Percentiles rank a stretch among this genome's conserved stretches.
Conservation (phyloP, 768 basidiomycete genomes). For the Boletus reticuloceps region DNA sequence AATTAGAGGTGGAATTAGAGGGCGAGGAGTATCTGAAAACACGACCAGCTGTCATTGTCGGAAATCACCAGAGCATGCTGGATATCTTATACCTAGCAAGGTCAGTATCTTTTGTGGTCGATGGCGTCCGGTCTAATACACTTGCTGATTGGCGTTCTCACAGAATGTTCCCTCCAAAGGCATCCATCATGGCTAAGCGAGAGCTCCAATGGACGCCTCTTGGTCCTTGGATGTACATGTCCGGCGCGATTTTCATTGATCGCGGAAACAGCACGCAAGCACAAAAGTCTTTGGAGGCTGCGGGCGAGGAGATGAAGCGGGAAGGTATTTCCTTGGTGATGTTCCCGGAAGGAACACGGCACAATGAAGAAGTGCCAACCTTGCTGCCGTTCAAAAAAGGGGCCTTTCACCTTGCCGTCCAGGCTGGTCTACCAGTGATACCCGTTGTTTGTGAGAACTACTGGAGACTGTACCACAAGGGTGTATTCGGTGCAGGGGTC, state of each 20-base stretch:
- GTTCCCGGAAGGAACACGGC: constrained; percentile 95
- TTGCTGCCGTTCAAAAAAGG: constrained; percentile 96
- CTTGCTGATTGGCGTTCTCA: constrained; percentile 4
- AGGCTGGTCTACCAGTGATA: constrained; percentile 85
- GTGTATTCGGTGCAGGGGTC: constrained; percentile 70
- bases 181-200: constrained; percentile 92
- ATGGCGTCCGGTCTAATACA: constrained; percentile 3
- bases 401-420: constrained; percentile 93
- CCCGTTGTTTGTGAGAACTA: constrained; percentile 96
- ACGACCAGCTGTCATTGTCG: constrained; percentile 74
- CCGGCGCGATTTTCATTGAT: constrained; percentile 90
- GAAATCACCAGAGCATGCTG: constrained; percentile 93
- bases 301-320: constrained; percentile 75
- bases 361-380: constrained; percentile 58
- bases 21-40: constrained; percentile 77
- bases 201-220: constrained; percentile 84
- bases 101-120: constrained; percentile 42
- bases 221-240: constrained; percentile 87
- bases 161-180: constrained; percentile 78
- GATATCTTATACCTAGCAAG: constrained; percentile 81
- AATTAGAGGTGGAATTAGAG: constrained; percentile 73
- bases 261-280: constrained; percentile 77
- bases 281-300: constrained; percentile 69
- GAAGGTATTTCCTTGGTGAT: constrained; percentile 80
- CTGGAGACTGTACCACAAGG: constrained; percentile 77